A percentile compares a stretch with the other conserved stretches of the same genome.
phyloP scores from a whole-genome alignment of 78 protist genomes.

The Dictyostelium capitatum region DNA sequence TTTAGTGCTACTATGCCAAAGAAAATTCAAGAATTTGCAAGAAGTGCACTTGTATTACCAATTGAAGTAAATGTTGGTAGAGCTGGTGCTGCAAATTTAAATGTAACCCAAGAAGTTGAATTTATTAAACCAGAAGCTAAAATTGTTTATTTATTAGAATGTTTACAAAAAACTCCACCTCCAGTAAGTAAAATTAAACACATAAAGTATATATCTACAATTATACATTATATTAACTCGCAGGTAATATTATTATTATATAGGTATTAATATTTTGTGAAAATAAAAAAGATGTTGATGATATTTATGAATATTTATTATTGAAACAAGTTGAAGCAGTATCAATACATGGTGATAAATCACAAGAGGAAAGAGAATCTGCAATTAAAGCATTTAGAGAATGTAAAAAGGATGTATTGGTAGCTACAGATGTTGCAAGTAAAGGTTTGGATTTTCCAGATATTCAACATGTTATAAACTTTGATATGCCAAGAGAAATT shows the following conservation, averaged over 20 bases:
- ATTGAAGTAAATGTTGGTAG: constrained; percentile 96
- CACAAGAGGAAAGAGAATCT: constrained; percentile 96
- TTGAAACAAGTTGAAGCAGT: constrained; percentile 90
- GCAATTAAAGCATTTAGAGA: constrained; percentile 93
- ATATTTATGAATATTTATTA: constrained; percentile 97
- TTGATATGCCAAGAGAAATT: constrained; percentile 96
- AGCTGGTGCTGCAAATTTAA: constrained; percentile 97
- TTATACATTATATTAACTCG: too few relatives aligned
- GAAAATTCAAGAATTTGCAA: constrained; percentile 90
- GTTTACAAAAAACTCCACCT: constrained; percentile 99
- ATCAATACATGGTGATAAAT: constrained; percentile 94
- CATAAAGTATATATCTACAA: too few relatives aligned
- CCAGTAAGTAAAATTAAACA: constrained; percentile 84
- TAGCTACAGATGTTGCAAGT: constrained; percentile 96
- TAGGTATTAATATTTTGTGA: constrained; percentile 95
- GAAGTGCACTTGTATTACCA: constrained; percentile 91
- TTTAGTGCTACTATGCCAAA: constrained; percentile 97
- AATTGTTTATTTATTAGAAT: constrained; percentile 96
- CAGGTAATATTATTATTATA: not conserved
- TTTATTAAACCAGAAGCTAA: constrained; percentile 94
- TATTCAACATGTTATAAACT: constrained; percentile 97
- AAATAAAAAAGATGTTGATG: constrained; percentile 97
- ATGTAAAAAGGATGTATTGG: constrained; percentile 93
- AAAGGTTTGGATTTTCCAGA: constrained; percentile 97
- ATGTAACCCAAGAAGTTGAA: constrained; percentile 96